Conservation (phyloP, 164 flowering plant species). For the Stephania yunnanensis region DNA sequence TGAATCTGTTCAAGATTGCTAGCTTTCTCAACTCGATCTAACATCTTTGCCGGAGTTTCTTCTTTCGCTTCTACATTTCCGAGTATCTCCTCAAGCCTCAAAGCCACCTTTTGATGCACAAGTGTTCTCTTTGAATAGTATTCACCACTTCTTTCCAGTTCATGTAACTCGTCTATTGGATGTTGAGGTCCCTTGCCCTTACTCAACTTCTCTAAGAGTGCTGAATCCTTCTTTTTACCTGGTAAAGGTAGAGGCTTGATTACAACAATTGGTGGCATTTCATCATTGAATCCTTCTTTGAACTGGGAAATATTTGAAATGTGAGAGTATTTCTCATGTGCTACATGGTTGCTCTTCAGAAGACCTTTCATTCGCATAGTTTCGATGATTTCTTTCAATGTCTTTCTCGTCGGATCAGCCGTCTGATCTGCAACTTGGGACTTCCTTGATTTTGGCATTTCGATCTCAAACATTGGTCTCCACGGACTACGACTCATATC, state of each 20-base stretch:
- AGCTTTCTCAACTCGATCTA: constrained; percentile 11
- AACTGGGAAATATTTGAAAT: constrained; percentile 12
- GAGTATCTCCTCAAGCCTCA: constrained; percentile 6
- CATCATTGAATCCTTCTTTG: constrained; percentile 21
- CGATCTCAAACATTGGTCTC: constrained; percentile 38
- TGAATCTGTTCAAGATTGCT: constrained; percentile 9
- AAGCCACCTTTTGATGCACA: constrained; percentile 2
- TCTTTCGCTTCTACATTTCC: constrained; percentile 12
- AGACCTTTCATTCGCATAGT: constrained; percentile 50
- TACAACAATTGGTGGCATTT: constrained; percentile 65
- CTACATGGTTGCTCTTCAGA: constrained; percentile 26
- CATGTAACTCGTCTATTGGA: constrained; percentile 18
- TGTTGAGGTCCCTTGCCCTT: constrained; percentile 20
- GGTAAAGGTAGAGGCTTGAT: constrained; percentile 50
- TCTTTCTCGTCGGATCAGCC: constrained; percentile 28
- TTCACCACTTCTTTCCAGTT: constrained; percentile 24
- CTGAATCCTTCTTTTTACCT: constrained; percentile 15
- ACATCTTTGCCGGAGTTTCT: constrained; percentile 14
- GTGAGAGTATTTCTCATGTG: constrained; percentile 7
- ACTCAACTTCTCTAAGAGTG: neutral
- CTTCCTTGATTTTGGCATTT: constrained; percentile 42
- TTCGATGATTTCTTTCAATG: constrained; percentile 50
- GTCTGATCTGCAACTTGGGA: constrained; percentile 18
- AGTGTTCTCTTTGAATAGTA: constrained; percentile 6
- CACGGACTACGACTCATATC: constrained; percentile 18